phyloP scores from a whole-genome alignment of 2,329 filamentous ascomycete genomes.

The Cercospora sojina region DNA sequence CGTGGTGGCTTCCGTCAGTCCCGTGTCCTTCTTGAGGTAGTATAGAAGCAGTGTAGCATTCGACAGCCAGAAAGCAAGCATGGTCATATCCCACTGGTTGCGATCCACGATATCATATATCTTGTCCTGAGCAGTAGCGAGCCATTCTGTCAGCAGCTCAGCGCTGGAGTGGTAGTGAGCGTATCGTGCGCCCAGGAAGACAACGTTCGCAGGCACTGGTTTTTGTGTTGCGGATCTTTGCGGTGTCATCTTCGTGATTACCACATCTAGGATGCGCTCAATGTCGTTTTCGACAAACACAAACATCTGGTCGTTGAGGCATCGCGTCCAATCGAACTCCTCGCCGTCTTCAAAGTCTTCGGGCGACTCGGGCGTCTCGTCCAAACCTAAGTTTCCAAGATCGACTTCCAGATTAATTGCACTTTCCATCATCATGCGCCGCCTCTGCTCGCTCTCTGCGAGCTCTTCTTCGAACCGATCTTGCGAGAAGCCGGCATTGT shows the following conservation, averaged over 20 bases:
- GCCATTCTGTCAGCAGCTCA: constrained; percentile 76
- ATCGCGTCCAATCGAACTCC: constrained; percentile 94
- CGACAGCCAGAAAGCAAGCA: constrained; percentile 97
- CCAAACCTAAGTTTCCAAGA: constrained; percentile 88
- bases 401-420: constrained; percentile 96
- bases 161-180: constrained; percentile 92
- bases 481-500: constrained; percentile 86
- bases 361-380: constrained; percentile 87
- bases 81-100: constrained; percentile 99
- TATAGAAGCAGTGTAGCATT: constrained; percentile 94
- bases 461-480: constrained; percentile 96
- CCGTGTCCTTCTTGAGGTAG: constrained; percentile 91
- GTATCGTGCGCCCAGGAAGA: constrained; percentile 93
- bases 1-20: constrained; percentile 74
- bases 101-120: constrained; percentile 96
- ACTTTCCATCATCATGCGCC: constrained; percentile 99
- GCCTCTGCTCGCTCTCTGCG: constrained; percentile 91
- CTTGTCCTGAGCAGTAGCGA: constrained; percentile 86
- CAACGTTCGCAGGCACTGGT: constrained; percentile 92
- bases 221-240: constrained; percentile 96
- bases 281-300: constrained; percentile 96
- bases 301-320: constrained; percentile 98
- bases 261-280: constrained; percentile 85
- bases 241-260: constrained; percentile 97
- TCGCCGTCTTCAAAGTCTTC: constrained; percentile 87